phyloP scores from a whole-genome alignment of 352 stramenopile species.

The Phytopythium sindhum region DNA sequence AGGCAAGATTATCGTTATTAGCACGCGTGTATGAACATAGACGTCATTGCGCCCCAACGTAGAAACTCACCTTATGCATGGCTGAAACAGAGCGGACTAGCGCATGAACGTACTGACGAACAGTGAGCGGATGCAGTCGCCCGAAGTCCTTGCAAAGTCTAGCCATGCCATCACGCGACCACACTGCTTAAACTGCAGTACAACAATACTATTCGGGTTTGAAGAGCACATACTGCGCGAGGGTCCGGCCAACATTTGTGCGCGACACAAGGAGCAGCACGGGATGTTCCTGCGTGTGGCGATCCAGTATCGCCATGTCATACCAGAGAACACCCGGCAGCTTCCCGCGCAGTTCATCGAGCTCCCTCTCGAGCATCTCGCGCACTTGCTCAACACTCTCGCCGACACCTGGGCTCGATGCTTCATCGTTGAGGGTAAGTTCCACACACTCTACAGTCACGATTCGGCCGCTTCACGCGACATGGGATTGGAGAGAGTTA shows the following conservation, averaged over 20 bases:
- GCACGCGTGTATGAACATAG: neutral
- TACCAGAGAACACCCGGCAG: conserved; percentile 22
- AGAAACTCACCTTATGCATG: conserved; percentile 30
- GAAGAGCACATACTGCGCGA: conserved; percentile 1
- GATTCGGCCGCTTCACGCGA: conserved; percentile 19
- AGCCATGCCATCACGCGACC: neutral
- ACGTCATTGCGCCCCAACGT: too few relatives aligned
- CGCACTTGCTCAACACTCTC: neutral
- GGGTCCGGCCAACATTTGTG: neutral
- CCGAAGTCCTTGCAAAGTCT: conserved; percentile 35
- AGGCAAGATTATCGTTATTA: neutral
- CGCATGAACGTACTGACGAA: conserved; percentile 31
- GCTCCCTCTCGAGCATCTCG: conserved; percentile 15
- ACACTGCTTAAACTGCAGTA: neutral
- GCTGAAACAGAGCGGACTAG: conserved; percentile 21
- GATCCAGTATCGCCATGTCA: conserved; percentile 8
- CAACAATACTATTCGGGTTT: too few relatives aligned
- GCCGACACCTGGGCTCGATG: neutral
- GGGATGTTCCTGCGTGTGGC: neutral
- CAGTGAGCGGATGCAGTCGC: conserved; percentile 28
- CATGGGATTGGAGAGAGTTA: neutral
- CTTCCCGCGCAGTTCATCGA: conserved; percentile 3
- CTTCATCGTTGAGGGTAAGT: conserved; percentile 5
- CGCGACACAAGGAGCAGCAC: conserved; percentile 2
- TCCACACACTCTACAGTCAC: conserved; percentile 26